Base-by-base conservation (phyloP, 768 basidiomycete species). In the Rhizopogon salebrosus region DNA sequence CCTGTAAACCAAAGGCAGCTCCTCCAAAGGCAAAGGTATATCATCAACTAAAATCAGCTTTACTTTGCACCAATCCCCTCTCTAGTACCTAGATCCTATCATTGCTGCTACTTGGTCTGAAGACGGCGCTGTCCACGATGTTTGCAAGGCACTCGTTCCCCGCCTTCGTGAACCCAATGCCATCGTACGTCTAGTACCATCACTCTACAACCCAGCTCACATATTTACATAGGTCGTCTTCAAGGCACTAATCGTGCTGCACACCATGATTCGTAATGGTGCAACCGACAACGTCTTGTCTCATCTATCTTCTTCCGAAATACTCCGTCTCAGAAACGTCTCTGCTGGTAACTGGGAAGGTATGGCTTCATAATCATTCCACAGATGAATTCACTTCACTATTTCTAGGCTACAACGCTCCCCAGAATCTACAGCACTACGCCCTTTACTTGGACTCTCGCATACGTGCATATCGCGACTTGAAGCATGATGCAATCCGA, bases 201-300 rank as follows among this genome's bases (percentile, higher is more conserved):
- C 53, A 49, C 42, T 8, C 38, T 26, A 20, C 22, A 45, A 6
- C 27, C 14, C 31, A 16, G 6, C 10, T 45, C 24, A 22, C 37
- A 29, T n/a, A 16, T 43, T 52, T 23, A 1, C 40, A 48, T 61
- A 97, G 94, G 80, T 98, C 59, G 94, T 92, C n/a, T 98, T 98
- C 82, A 99, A 99, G 66, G 93, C 94, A 0, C 75, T 98, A 59
- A 87, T 99, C 61, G 92, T 95, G 3, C 75, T 98, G 6, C 97
- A 99, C 67, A 92, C 86, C 29, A 93, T 99, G 91, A 90, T 98
- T 66, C 84, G 97, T 24, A 92, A 91, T 56, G 97, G 97, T n/a
- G 80, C 90, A 2, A 97, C 95, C 6, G 94, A 98, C 74, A 92
- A 94, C 64, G 82, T 98, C 11, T 79, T 98, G 18, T 75, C 81